Evolutionary conservation across 306 rosid genomes (phyloP), one percentile per base, ranked within the genome.

Genomic region (Abrus precatorius): DNA sequence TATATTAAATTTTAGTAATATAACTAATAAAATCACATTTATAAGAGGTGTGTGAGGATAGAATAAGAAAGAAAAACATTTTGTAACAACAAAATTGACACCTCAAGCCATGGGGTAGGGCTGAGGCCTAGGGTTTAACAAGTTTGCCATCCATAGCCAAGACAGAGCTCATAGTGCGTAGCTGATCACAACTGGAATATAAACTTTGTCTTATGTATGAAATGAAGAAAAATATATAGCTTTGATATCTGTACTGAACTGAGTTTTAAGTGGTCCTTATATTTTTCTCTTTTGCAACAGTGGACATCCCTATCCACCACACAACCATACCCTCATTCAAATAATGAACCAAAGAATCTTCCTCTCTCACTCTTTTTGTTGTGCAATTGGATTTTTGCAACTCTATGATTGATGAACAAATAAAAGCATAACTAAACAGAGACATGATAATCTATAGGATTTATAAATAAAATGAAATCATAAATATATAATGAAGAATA

Each of bases 151-250:
- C 20, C 30, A 64, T 64, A 36, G 53, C 32, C 36, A 27, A 57
- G 9, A 44, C 14, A 60, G 9, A 48, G 7, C 6, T 27, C 14
- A 3, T n/a, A n/a, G 1, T 11, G 40, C 7, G 54, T 76, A 52
- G 41, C 7, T 27, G 12, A 41, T 20, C 73, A 64, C 40, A 64
- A n/a, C 20, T 56, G 70, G 44, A 60, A 45, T 59, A 20, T 69
- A 69, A 79, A 79, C 63, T 69, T 79, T 60, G 83, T 79, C 77
- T 55, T 45, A 68, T 44, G 32, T 52, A 76, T 50, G 9, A 77
- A 27, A 52, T 11, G 20, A 11, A 69, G 44, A 48, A 30, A 10
- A 69, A 67, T 40, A 67, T 55, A 53, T 3, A 13, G 1, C 1
- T 20, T 20, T 20, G 20, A 20, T 3, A 7, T 7, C 14, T 50